These are phyloP conservation scores for Apiotrichum sp. DNA, from an alignment of 1,284 basidiomycete species.

Conservation along the genomic window DNA sequence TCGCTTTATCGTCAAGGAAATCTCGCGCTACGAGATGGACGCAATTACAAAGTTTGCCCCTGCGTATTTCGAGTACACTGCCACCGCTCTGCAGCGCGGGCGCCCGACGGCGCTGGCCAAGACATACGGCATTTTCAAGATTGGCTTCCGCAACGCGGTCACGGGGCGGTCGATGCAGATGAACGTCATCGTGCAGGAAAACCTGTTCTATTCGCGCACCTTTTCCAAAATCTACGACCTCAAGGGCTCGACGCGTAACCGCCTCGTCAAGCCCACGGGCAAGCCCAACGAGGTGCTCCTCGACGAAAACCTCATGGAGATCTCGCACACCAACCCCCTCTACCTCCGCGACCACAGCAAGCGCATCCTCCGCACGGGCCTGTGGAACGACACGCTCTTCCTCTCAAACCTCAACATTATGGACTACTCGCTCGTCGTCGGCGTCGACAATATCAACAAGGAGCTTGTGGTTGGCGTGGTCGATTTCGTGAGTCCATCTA, in stretches of 20 bases:
- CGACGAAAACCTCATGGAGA: slow-evolving; percentile 47
- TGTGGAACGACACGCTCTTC: slow-evolving; percentile 87
- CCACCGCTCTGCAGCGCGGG: slow-evolving; percentile 63
- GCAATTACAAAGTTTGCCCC: slow-evolving; percentile 96
- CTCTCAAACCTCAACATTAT: slow-evolving; percentile 94
- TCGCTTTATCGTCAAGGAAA: slow-evolving; percentile 96
- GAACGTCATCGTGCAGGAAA: slow-evolving; percentile 97
- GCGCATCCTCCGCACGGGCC: slow-evolving; percentile 77
- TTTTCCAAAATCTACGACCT: slow-evolving; percentile 94
- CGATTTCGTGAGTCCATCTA: slow-evolving; percentile 45
- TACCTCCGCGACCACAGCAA: slow-evolving; percentile 95
- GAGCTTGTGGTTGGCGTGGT: slow-evolving; percentile 95
- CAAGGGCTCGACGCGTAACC: slow-evolving; percentile 86
- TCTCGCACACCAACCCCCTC: slow-evolving; percentile 59
- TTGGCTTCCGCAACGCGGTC: slow-evolving; percentile 81
- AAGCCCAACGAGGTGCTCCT: slow-evolving; percentile 81
- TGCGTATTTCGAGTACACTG: slow-evolving; percentile 96
- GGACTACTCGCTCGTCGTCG: slow-evolving; percentile 97
- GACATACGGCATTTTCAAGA: slow-evolving; percentile 94
- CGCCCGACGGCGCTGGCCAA: slow-evolving; percentile 92
- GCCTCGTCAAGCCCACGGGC: slow-evolving; percentile 84
- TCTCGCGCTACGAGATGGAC: slow-evolving; percentile 85
- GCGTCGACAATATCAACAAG: slow-evolving; percentile 74
- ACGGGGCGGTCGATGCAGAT: slow-evolving; percentile 76
- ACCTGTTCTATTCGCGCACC: slow-evolving; percentile 85